A percentile compares a stretch with the other conserved stretches of the same genome.
phyloP scores from a whole-genome alignment of 345 rosid genomes.

The Salix brachista region DNA sequence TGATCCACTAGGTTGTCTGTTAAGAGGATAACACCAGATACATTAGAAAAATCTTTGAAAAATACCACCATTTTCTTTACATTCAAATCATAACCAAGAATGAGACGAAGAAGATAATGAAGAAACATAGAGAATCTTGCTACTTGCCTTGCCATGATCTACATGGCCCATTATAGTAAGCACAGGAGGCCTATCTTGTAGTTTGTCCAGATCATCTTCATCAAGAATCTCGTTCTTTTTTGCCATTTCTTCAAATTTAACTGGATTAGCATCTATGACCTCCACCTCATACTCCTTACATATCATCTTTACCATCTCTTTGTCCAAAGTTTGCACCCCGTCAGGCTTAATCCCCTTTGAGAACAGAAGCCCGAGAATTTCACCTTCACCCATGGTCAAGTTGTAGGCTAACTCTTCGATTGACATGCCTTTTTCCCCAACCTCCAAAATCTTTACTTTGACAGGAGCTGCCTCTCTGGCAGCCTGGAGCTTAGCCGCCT shows the following conservation, averaged over 20 bases:
- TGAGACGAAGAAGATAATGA: background rate
- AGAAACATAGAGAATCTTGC: background rate
- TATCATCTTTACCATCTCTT: slow-evolving; percentile 93
- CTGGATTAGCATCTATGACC: slow-evolving; percentile 70
- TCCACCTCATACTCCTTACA: slow-evolving; percentile 85
- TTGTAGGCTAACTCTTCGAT: slow-evolving; percentile 85
- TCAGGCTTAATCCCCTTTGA: slow-evolving; percentile 93
- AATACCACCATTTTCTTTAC: background rate
- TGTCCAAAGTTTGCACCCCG: slow-evolving; percentile 89
- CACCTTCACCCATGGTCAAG: slow-evolving; percentile 79
- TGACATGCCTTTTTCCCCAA: slow-evolving; percentile 81
- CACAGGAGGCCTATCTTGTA: slow-evolving; percentile 91
- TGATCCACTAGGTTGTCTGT: slow-evolving; percentile 94
- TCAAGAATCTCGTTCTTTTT: slow-evolving; percentile 75
- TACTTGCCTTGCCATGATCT: slow-evolving; percentile 90
- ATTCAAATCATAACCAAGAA: background rate
- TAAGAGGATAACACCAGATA: slow-evolving; percentile 24
- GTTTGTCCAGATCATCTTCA: slow-evolving; percentile 84
- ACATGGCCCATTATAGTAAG: slow-evolving; percentile 99
- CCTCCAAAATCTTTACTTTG: slow-evolving; percentile 90
- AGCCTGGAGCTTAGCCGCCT: slow-evolving; percentile 87
- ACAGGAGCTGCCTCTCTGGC: slow-evolving; percentile 95
- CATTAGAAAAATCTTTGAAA: slow-evolving; percentile 29
- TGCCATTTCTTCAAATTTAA: slow-evolving; percentile 85
- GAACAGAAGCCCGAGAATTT: slow-evolving; percentile 76